Conservation (phyloP, 257 asterid species). For the Solanum appendiculatum region DNA sequence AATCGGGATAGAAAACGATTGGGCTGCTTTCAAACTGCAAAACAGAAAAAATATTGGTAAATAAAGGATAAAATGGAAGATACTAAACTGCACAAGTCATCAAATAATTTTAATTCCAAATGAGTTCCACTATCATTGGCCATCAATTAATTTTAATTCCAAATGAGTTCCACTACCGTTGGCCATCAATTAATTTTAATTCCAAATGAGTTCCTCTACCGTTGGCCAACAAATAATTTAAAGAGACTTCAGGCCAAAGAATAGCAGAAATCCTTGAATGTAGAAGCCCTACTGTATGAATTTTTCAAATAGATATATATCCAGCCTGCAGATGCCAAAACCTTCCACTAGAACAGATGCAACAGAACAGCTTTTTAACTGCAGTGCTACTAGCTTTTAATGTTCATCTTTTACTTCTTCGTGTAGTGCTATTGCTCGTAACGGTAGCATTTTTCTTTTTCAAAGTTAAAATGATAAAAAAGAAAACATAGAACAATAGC, state of each 20-base stretch:
- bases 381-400: neutral
- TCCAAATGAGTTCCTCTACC: neutral
- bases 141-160: constrained; percentile 1
- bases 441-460: neutral
- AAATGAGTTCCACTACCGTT: neutral
- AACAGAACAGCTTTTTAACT: neutral
- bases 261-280: neutral
- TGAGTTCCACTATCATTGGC: neutral
- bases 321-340: neutral
- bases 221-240: neutral
- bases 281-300: neutral
- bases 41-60: constrained; percentile 7
- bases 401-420: neutral
- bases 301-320: neutral
- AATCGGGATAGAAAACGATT: constrained; percentile 44
- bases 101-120: neutral
- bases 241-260: neutral
- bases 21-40: constrained; percentile 43
- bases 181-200: constrained; percentile 3
- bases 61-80: constrained; percentile 2
- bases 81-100: constrained; percentile 1
- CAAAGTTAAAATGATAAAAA: neutral
- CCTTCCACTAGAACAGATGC: neutral
- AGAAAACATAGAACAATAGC: neutral
- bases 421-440: neutral